A percentile compares a stretch with the other conserved stretches of the same genome.
Conservation (phyloP, 169 alveolate species). For the Plasmodium adleri region DNA sequence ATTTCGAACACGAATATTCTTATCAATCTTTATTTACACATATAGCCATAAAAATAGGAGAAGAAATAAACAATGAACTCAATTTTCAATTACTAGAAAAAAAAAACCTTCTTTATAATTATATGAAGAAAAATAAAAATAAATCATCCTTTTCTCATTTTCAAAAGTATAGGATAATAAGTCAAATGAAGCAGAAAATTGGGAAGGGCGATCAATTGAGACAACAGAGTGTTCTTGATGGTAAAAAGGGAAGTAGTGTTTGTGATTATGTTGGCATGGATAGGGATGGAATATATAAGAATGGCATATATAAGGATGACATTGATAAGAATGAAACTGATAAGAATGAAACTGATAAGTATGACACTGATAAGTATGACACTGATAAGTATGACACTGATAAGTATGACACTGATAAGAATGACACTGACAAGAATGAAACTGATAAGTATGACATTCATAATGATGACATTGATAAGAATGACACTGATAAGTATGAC, state of each 20-base stretch:
- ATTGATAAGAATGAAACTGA: no score
- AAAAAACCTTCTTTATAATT: conserved; percentile 37
- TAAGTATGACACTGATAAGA: not conserved
- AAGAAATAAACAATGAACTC: conserved; percentile 81
- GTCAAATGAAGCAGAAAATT: conserved; percentile 20
- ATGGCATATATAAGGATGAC: conserved; percentile 7
- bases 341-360: no score
- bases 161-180: conserved; percentile 28
- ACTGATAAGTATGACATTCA: no score
- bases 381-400: conserved; percentile 25
- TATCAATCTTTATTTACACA: conserved; percentile 84
- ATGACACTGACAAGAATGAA: no score
- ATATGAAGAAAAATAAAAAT: conserved; percentile 40
- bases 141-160: conserved; percentile 61
- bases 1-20: conserved; percentile 72
- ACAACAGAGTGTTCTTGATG: no score
- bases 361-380: not conserved
- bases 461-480: no score
- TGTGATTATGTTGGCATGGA: not conserved
- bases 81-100: conserved; percentile 43
- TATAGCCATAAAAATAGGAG: conserved; percentile 84
- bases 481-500: not conserved
- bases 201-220: not conserved
- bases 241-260: not conserved
- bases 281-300: not conserved